These are phyloP conservation scores for Aegle marmelos DNA, from an alignment of 345 rosid genomes.

Conservation along the genomic window DNA sequence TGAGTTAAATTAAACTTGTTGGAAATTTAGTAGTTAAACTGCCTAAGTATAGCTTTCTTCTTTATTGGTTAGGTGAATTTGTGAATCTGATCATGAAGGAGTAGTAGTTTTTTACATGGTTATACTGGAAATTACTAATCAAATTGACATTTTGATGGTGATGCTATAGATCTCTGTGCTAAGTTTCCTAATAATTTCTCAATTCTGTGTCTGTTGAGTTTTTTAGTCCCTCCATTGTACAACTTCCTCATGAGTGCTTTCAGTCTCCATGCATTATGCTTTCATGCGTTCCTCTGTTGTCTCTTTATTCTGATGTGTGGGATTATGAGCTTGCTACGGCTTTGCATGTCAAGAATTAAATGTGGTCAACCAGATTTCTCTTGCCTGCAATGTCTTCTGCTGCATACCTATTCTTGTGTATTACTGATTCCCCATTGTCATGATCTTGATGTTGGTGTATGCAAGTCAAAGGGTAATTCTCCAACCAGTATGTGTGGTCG, in stretches of 20 bases:
- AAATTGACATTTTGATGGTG: not conserved
- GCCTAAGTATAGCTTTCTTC: constrained; percentile 1
- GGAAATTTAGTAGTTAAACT: constrained; percentile 1
- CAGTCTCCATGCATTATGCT: not conserved
- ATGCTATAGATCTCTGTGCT: not conserved
- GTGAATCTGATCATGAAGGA: not conserved
- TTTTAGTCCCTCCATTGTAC: not conserved
- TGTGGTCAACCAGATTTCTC: not conserved
- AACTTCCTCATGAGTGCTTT: not conserved
- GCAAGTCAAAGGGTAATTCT: not conserved
- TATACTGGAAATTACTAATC: not conserved
- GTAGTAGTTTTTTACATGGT: not conserved
- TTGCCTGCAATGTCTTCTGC: not conserved
- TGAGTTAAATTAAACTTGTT: constrained; percentile 35
- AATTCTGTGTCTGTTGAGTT: not conserved
- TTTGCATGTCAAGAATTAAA: not conserved
- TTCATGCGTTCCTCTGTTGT: not conserved
- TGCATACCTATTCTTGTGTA: not conserved
- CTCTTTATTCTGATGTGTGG: not conserved
- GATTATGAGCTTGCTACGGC: not conserved
- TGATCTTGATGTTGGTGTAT: not conserved
- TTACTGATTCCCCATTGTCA: not conserved
- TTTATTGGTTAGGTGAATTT: not conserved
- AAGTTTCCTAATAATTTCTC: not conserved
- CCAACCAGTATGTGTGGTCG: not conserved